Base-by-base conservation (phyloP, 306 rosid species). In the Cucurbita maxima region DNA sequence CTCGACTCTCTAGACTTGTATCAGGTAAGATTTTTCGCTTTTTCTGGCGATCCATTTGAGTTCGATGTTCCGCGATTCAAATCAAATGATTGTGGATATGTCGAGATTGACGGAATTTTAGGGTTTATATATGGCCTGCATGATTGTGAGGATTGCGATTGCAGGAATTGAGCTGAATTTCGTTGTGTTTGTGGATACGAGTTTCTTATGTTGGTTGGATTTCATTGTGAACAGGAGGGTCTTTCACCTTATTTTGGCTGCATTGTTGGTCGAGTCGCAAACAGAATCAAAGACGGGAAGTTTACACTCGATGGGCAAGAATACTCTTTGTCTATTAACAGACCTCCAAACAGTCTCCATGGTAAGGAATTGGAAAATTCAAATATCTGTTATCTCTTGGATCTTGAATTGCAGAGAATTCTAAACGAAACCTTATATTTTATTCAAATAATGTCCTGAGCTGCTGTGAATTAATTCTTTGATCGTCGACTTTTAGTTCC, bases 261-360 rank as follows among this genome's bases (percentile, higher is more conserved):
- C 91, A 90, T 94, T 78, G 98, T 94, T 76, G 98, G 98, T 37
- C 92, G 98, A 50, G 98, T 94, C 6, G 97, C 98, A 0, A 94
- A 90, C 79, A 69, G 98, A 75, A 89, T 94, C 75, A 90, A 89
- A 81, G 92, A 87, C 34, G 98, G 98, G 52, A 94, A 86, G 82
- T 94, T 94, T 79, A 85, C 81, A 45, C 95, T 94, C 51, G 85
- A 90, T 43, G 95, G 89, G 34, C 77, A 78, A 75, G 80, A 87
- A 66, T 81, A 89, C 80, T 79, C 89, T 68, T 77, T 94, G 83
- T 90, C 98, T 58, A 18, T 94, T 80, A 94, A 94, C 87, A 86
- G 10, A 11, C 89, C 96, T 51, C 98, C 98, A 58, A 90, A 90
- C 83, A 89, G 92, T 87, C 96, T 90, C 63, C 99, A 94, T 81